These are phyloP conservation scores for Vigna hirtella DNA, from an alignment of 306 rosid species.

Conservation along the genomic window DNA sequence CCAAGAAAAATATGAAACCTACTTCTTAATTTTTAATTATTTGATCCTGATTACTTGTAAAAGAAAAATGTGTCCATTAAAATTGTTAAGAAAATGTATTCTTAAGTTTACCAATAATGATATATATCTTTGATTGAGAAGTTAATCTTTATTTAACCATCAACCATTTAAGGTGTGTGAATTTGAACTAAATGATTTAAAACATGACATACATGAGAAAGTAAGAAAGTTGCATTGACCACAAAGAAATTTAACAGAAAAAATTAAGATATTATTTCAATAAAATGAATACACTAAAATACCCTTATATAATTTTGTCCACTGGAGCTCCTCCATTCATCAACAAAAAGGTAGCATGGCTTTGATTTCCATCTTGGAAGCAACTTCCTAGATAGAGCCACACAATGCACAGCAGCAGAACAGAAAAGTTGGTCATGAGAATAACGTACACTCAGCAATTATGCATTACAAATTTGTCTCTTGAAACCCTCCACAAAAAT, in stretches of 20 bases:
- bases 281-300: slow-evolving; percentile 4
- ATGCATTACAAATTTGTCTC: slow-evolving; percentile 24
- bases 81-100: too few relatives aligned
- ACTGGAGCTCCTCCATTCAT: slow-evolving; percentile 50
- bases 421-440: slow-evolving; percentile 29
- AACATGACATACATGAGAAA: neutral
- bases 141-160: neutral
- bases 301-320: slow-evolving; percentile 14
- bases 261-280: neutral
- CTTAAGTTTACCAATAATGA: too few relatives aligned
- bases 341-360: slow-evolving; percentile 56
- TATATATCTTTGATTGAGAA: neutral
- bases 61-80: too few relatives aligned
- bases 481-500: slow-evolving; percentile 19
- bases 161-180: neutral
- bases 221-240: too few relatives aligned
- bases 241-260: neutral
- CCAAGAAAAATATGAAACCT: too few relatives aligned
- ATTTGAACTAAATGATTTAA: neutral
- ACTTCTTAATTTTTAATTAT: too few relatives aligned
- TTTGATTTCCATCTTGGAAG: slow-evolving; percentile 55
- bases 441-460: slow-evolving; percentile 27
- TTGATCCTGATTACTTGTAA: too few relatives aligned
- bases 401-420: slow-evolving; percentile 15
- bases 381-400: slow-evolving; percentile 51